Conservation (phyloP, 257 asterid genomes). For the Lycium ferocissimum region DNA sequence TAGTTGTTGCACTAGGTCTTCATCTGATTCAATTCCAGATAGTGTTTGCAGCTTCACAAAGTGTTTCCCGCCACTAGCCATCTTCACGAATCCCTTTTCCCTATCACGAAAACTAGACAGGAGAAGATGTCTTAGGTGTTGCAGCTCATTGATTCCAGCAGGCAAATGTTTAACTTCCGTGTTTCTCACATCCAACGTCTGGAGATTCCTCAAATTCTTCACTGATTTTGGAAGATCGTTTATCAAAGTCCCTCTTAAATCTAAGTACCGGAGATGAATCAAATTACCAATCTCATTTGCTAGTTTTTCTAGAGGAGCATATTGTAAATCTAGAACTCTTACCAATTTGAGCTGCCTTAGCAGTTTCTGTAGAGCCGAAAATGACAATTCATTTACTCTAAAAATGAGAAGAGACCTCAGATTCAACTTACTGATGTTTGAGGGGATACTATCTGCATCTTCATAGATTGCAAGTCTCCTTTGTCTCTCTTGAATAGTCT, state of each 20-base stretch:
- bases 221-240: constrained; percentile 16
- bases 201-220: constrained; percentile 36
- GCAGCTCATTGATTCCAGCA: constrained; percentile 38
- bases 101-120: constrained; percentile 35
- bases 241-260: background rate
- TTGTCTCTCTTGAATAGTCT: background rate
- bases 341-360: constrained; percentile 22
- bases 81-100: constrained; percentile 33
- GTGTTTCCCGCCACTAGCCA: constrained; percentile 30
- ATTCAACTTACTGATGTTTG: constrained; percentile 10
- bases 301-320: constrained; percentile 21
- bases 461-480: background rate
- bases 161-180: constrained; percentile 21
- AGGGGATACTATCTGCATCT: constrained; percentile 18
- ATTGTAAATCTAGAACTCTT: constrained; percentile 12
- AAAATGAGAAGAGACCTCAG: constrained; percentile 3
- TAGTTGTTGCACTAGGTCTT: constrained; percentile 27
- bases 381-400: background rate
- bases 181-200: constrained; percentile 35
- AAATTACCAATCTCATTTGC: constrained; percentile 24
- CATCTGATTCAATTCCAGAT: constrained; percentile 38
- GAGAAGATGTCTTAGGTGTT: constrained; percentile 39
- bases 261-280: constrained; percentile 14
- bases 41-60: constrained; percentile 32
- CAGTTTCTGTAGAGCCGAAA: constrained; percentile 15